Evolutionary conservation across 768 basidiomycete species (phyloP), one percentile per base, ranked within the genome.

Genomic region (Candolleomyces aberdarensis): DNA sequence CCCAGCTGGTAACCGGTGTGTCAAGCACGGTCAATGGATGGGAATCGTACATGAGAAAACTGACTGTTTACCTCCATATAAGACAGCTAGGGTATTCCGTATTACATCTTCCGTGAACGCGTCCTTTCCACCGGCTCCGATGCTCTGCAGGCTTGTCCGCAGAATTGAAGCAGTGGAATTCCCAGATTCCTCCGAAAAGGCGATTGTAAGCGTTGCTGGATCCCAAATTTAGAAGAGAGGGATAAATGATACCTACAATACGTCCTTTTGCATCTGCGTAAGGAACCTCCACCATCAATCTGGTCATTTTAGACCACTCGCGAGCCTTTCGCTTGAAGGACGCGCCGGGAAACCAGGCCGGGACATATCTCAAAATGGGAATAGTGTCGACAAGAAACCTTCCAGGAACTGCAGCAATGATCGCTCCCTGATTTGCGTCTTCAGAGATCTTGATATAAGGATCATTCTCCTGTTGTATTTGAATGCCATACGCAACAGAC

Each of bases 241-340:
- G 3, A 26, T 26, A 26, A 26, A 26, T 26, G 3, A 62, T 74
- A 51, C 53, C 9, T 26, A 79, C 79, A 57, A 78, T 62, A 14
- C 64, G 47, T 8, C 55, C 36, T 56, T 75, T 74, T 1, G 72
- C 70, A n/a, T 68, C 66, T 5, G 58, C 61, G 52, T 73, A 81
- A 0, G 78, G 79, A 14, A 67, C 60, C 6, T 79, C 72, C 56
- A 66, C 67, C 74, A 72, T 76, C 49, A 66, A 64, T 14, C 70
- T 62, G n/a, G 74, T 65, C 13, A 70, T 64, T 52, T 63, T 66
- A 3, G 68, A 70, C 76, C 79, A 81, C 62, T 74, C 71, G 46
- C 67, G 70, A 0, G 81, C 82, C 59, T 68, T 72, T 53, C 63
- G 59, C 66, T 81, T 75, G 71, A 74, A 76, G 0, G 67, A 64